A percentile compares a stretch with the other conserved stretches of the same genome.
Conservation (phyloP, 768 basidiomycete species). For the Kwoniella dejecticola region DNA sequence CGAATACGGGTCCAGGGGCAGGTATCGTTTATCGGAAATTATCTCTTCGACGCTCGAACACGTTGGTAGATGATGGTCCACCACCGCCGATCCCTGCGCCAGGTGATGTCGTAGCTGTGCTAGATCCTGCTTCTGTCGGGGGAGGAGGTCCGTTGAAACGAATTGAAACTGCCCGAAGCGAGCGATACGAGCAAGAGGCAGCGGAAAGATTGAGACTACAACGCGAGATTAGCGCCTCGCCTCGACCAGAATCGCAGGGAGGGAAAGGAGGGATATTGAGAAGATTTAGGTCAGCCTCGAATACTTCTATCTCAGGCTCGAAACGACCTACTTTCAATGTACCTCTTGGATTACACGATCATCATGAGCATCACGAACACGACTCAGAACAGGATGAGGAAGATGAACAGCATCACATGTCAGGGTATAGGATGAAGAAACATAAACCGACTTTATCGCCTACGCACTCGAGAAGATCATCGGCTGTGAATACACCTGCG, state of each 20-base stretch:
- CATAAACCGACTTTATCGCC: conserved; percentile 6
- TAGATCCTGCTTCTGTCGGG: conserved; percentile 40
- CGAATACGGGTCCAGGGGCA: too few relatives aligned
- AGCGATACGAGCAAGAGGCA: conserved; percentile 23
- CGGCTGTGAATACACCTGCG: neutral
- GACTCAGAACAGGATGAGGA: conserved; percentile 4
- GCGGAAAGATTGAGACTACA: neutral
- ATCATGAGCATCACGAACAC: neutral
- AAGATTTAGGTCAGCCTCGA: conserved; percentile 24
- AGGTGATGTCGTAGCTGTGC: conserved; percentile 25
- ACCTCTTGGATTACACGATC: neutral
- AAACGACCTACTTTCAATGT: conserved; percentile 4
- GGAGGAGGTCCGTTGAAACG: conserved; percentile 36
- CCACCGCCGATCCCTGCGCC: conserved; percentile 5
- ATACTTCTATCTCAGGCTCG: conserved; percentile 4
- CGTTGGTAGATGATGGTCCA: neutral
- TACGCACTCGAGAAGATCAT: neutral
- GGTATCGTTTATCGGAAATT: too few relatives aligned
- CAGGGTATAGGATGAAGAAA: conserved; percentile 1
- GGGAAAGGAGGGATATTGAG: conserved; percentile 20
- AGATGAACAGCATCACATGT: neutral
- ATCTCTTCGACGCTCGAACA: neutral
- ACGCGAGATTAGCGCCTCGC: neutral
- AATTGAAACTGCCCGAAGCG: conserved; percentile 32
- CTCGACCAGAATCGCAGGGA: too few relatives aligned